These are phyloP conservation scores for Papiliotrema nemorosa DNA, from an alignment of 1,284 basidiomycete genomes.

Conservation along the genomic window DNA sequence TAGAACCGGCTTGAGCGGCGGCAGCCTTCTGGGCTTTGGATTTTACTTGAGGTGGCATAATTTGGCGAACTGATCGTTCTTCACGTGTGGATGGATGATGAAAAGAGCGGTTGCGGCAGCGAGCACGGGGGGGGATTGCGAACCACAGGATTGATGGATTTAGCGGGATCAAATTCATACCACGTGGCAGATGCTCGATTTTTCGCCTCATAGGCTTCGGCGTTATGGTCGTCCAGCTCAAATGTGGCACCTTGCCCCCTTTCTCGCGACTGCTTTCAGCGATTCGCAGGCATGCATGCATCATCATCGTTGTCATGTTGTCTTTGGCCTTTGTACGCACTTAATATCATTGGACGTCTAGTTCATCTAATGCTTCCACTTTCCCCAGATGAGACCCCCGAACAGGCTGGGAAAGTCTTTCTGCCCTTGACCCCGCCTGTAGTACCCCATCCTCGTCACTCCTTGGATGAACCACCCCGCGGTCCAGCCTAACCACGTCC, in stretches of 20 bases:
- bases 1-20: conserved; percentile 50
- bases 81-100: background rate
- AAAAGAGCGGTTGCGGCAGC: background rate
- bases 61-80: no score
- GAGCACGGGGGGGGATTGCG: background rate
- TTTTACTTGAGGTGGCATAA: conserved; percentile 44
- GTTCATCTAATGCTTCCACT: conserved; percentile 22
- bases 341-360: no score
- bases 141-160: background rate
- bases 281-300: no score
- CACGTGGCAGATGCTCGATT: no score
- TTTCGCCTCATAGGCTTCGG: no score
- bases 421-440: conserved; percentile 13
- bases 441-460: conserved; percentile 25
- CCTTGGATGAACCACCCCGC: conserved; percentile 38
- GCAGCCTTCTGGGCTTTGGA: conserved; percentile 50
- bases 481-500: conserved; percentile 42
- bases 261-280: no score
- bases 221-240: no score
- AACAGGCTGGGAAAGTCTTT: conserved; percentile 13
- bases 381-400: conserved; percentile 26
- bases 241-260: no score
- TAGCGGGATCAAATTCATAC: background rate
- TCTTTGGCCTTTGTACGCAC: no score
- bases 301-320: no score